Evolutionary conservation across 306 rosid genomes (phyloP).

Genomic region (Prinsepia uniflora): DNA sequence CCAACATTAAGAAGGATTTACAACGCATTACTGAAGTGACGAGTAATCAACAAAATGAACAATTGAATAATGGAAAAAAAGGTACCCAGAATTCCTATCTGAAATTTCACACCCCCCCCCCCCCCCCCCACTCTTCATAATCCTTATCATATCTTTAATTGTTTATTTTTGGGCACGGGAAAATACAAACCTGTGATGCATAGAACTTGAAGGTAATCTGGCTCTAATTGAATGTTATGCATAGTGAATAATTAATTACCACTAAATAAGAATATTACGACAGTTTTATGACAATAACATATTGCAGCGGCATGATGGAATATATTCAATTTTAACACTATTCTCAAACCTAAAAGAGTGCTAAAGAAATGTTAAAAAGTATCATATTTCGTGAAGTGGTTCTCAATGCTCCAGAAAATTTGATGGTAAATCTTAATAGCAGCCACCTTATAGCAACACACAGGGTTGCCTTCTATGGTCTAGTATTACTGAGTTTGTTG

Average conservation of each 20-base stretch:
- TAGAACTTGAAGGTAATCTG: neutral
- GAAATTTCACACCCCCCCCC: no score
- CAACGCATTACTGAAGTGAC: neutral
- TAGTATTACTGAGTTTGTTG: neutral
- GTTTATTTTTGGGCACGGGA: no score
- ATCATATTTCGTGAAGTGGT: neutral
- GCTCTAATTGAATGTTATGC: neutral
- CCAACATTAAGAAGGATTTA: conserved; percentile 2
- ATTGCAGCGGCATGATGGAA: neutral
- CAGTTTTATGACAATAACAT: neutral
- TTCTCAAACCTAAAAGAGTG: neutral
- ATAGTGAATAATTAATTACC: neutral
- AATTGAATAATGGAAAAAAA: neutral
- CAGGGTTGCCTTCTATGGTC: neutral
- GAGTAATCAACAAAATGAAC: neutral
- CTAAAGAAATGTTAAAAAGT: neutral
- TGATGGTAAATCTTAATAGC: neutral
- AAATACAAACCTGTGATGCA: no score
- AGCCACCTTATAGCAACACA: neutral
- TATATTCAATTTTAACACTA: neutral
- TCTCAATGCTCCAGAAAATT: neutral
- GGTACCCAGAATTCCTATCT: neutral
- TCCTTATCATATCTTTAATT: neutral
- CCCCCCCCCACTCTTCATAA: neutral
- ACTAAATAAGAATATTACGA: neutral